These are phyloP conservation scores for Astrephomene gubernaculifera DNA, from an alignment of 139 green algal genomes.

Conservation along the genomic window DNA sequence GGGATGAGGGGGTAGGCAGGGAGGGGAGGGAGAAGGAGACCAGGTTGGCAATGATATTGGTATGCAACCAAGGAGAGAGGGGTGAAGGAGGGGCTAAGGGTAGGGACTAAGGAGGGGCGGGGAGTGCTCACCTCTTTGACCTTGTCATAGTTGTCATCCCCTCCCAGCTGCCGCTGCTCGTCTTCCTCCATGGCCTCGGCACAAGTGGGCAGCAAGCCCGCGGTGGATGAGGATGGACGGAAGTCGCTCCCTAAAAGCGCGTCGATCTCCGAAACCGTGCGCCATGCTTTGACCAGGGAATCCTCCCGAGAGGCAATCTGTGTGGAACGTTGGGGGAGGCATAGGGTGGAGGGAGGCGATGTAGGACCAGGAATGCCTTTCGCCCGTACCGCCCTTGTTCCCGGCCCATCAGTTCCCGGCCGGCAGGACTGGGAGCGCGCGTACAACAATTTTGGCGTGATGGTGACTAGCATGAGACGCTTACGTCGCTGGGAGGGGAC, in stretches of 20 bases:
- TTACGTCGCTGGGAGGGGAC: not conserved
- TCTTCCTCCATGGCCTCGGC: constrained; percentile 6
- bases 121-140: not conserved
- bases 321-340: not conserved
- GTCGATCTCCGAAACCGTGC: constrained; percentile 32
- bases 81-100: too few species aligned
- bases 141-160: not conserved
- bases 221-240: constrained; percentile 5
- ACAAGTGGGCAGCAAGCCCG: constrained; percentile 7
- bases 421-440: too few species aligned
- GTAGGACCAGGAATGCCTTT: not conserved
- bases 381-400: too few species aligned
- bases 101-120: not conserved
- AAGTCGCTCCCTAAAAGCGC: constrained; percentile 34
- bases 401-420: too few species aligned
- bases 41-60: too few species aligned
- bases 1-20: not conserved
- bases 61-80: too few species aligned
- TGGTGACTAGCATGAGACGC: too few species aligned
- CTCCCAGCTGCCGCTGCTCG: not conserved
- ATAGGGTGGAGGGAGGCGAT: not conserved
- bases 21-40: too few species aligned
- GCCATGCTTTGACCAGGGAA: constrained; percentile 36
- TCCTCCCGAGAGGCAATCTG: constrained; percentile 26
- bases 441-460: too few species aligned